These are phyloP conservation scores for Phytopythium boreale DNA, from an alignment of 352 stramenopile species.

Conservation along the genomic window DNA sequence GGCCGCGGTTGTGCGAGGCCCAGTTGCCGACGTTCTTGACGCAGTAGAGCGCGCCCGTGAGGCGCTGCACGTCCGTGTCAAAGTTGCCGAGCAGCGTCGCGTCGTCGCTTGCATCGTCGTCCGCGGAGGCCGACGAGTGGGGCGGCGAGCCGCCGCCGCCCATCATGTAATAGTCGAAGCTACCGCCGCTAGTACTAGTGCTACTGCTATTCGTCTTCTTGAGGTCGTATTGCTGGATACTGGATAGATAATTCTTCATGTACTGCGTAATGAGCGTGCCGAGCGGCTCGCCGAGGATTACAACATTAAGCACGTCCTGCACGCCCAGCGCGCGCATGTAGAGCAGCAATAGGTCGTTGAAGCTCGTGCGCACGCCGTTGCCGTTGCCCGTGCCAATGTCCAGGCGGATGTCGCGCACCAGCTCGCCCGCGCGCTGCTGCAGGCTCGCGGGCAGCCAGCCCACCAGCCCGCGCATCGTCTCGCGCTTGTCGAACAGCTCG, in stretches of 20 bases:
- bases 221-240: slow-evolving; percentile 11
- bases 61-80: slow-evolving; percentile 9
- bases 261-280: slow-evolving; percentile 9
- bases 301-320: slow-evolving; percentile 8
- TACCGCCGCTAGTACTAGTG: not conserved
- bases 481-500: slow-evolving; percentile 5
- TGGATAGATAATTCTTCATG: slow-evolving; percentile 15
- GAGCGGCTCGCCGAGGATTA: slow-evolving; percentile 8
- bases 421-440: slow-evolving; percentile 5
- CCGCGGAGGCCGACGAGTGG: not conserved
- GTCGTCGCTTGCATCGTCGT: not conserved
- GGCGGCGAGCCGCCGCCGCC: not conserved
- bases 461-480: slow-evolving; percentile 3
- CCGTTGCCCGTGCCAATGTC: slow-evolving; percentile 8
- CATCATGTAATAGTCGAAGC: slow-evolving; percentile 1
- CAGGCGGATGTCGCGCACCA: slow-evolving; percentile 6
- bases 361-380: slow-evolving; percentile 12
- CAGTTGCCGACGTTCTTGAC: slow-evolving; percentile 13
- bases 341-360: slow-evolving; percentile 6
- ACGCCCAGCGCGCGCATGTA: slow-evolving; percentile 10
- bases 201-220: slow-evolving; percentile 1
- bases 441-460: slow-evolving; percentile 1
- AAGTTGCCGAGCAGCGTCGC: slow-evolving; percentile 1
- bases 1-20: slow-evolving; percentile 11
- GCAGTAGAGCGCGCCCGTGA: slow-evolving; percentile 8